These are phyloP conservation scores for Nakaseomyces uthaithaninus DNA, from an alignment of 1,139 yeast species.

Conservation along the genomic window DNA sequence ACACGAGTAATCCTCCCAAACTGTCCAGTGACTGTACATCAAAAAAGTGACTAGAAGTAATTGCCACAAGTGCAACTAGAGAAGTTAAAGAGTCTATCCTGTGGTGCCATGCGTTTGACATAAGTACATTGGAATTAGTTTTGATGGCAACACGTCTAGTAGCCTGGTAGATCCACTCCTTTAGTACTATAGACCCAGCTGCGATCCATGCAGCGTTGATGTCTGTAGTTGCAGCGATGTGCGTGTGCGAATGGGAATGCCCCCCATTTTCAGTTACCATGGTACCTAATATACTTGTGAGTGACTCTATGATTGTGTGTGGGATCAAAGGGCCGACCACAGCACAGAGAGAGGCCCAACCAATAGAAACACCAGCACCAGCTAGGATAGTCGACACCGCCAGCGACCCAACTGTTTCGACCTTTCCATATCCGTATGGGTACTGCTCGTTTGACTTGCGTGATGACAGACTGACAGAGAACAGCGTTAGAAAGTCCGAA, in stretches of 20 bases:
- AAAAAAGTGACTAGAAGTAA: constrained; percentile 73
- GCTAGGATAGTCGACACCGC: constrained; percentile 77
- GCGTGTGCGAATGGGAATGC: constrained; percentile 41
- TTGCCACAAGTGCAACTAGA: constrained; percentile 80
- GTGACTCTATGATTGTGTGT: constrained; percentile 41
- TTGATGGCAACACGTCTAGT: constrained; percentile 71
- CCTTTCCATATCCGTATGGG: constrained; percentile 88
- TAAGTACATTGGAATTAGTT: constrained; percentile 77
- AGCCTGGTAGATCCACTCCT: constrained; percentile 78
- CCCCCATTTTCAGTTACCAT: constrained; percentile 11
- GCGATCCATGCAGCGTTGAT: constrained; percentile 97
- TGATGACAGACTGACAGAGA: constrained; percentile 74
- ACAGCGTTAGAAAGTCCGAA: constrained; percentile 79
- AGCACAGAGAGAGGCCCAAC: constrained; percentile 73
- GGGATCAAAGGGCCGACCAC: constrained; percentile 65
- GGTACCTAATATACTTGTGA: constrained; percentile 23
- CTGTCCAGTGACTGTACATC: constrained; percentile 81
- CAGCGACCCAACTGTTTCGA: constrained; percentile 85
- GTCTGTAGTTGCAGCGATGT: constrained; percentile 41
- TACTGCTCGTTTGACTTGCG: constrained; percentile 56
- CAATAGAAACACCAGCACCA: constrained; percentile 85
- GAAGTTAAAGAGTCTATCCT: constrained; percentile 93
- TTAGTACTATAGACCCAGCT: constrained; percentile 71
- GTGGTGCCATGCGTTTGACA: constrained; percentile 99
- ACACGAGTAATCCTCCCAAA: constrained; percentile 81